phyloP scores from a whole-genome alignment of 1,284 basidiomycete species.

The Rhodotorula sp. region DNA sequence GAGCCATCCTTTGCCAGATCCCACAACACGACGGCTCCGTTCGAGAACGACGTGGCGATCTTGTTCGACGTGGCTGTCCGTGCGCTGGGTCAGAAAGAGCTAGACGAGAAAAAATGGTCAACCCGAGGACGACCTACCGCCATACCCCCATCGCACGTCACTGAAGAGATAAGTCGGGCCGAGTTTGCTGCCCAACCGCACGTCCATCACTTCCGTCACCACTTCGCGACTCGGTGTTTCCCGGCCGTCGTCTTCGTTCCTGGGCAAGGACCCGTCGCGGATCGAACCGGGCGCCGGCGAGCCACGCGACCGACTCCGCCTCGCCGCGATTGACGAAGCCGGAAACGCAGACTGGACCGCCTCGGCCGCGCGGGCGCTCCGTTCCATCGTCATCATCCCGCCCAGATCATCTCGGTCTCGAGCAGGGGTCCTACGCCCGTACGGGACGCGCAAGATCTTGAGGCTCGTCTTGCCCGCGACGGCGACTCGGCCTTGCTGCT shows the following conservation, averaged over 20 bases:
- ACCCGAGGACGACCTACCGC: constrained; percentile 3
- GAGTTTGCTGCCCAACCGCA: constrained; percentile 23
- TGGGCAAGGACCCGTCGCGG: not conserved
- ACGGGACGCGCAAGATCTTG: constrained; percentile 32
- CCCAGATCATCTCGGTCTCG: not conserved
- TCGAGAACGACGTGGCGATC: constrained; percentile 37
- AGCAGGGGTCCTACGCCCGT: constrained; percentile 1
- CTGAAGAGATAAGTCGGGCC: constrained; percentile 31
- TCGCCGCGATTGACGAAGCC: not conserved
- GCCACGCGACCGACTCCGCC: constrained; percentile 27
- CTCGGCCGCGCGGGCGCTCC: not conserved
- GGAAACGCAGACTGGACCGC: constrained; percentile 1
- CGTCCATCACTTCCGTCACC: constrained; percentile 29
- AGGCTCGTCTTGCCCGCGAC: constrained; percentile 35
- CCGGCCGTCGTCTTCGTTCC: not conserved
- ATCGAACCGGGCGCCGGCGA: constrained; percentile 11
- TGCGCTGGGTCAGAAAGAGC: not conserved
- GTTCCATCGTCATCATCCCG: not conserved
- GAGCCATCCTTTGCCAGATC: constrained; percentile 31
- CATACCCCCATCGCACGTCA: constrained; percentile 41
- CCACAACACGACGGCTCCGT: constrained; percentile 40
- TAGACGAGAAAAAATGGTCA: not conserved
- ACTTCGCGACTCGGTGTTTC: constrained; percentile 10
- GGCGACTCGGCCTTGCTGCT: constrained; percentile 25
- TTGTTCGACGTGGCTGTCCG: constrained; percentile 26